These are phyloP conservation scores for Brasilioporus rufonigricans DNA, from an alignment of 768 basidiomycete species.

Conservation along the genomic window DNA sequence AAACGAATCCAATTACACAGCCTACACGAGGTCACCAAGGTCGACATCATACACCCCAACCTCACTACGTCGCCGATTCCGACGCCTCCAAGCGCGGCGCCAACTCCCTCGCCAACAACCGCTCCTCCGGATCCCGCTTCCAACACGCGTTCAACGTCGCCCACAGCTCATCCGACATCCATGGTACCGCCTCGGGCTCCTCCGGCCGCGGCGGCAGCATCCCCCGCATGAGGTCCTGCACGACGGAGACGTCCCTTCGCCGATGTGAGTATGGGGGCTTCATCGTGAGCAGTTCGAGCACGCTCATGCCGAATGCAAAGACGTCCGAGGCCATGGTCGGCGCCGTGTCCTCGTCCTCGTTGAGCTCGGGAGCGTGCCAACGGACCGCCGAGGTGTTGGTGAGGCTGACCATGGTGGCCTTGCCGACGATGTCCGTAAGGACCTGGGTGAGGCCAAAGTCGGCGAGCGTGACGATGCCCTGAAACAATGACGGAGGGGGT, in stretches of 20 bases:
- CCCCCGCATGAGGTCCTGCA: slow-evolving; percentile 40
- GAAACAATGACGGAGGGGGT: not conserved
- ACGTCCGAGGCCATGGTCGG: slow-evolving; percentile 51
- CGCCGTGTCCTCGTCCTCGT: slow-evolving; percentile 39
- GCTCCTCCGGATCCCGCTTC: slow-evolving; percentile 35
- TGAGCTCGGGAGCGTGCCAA: slow-evolving; percentile 63
- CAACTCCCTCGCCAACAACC: slow-evolving; percentile 44
- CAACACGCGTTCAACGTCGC: slow-evolving; percentile 45
- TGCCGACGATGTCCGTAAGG: slow-evolving; percentile 56
- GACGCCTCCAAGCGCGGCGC: slow-evolving; percentile 9
- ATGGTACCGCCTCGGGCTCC: slow-evolving; percentile 29
- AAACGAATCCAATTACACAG: too few species aligned
- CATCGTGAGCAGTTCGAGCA: slow-evolving; percentile 57
- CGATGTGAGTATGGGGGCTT: slow-evolving; percentile 48
- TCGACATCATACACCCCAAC: too few species aligned
- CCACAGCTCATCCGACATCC: slow-evolving; percentile 52
- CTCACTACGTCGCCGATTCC: not conserved
- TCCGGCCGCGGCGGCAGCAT: slow-evolving; percentile 45
- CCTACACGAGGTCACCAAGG: too few species aligned
- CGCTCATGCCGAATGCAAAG: slow-evolving; percentile 60
- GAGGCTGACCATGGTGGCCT: slow-evolving; percentile 43
- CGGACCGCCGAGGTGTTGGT: slow-evolving; percentile 47
- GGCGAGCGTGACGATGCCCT: slow-evolving; percentile 56
- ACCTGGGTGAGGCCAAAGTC: slow-evolving; percentile 67
- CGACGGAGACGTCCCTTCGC: slow-evolving; percentile 49